Conservation (phyloP, 129 eudicot species). For the Chrysanthemum makinoi region DNA sequence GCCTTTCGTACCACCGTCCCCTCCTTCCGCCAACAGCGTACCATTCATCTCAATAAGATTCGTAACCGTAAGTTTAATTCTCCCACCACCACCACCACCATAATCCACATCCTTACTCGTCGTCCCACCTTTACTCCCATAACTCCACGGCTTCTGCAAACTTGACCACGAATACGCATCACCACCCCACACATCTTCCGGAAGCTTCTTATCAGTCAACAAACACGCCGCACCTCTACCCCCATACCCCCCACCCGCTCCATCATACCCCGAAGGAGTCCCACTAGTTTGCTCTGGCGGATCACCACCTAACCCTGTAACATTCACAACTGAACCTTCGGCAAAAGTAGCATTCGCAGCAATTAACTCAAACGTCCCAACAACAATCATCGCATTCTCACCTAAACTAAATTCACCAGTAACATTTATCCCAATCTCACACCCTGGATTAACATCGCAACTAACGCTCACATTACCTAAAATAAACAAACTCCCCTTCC, state of each 20-base stretch:
- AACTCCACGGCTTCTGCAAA: conserved; percentile 68
- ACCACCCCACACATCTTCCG: conserved; percentile 99
- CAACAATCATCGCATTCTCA: conserved; percentile 50
- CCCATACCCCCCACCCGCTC: conserved; percentile 96
- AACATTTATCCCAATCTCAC: conserved; percentile 60
- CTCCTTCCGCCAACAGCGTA: conserved; percentile 84
- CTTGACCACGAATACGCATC: conserved; percentile 83
- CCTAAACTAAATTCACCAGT: conserved; percentile 81
- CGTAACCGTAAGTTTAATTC: conserved; percentile 43
- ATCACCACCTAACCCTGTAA: conserved; percentile 78
- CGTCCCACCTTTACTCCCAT: conserved; percentile 95
- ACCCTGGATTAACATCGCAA: conserved; percentile 59
- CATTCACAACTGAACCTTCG: conserved; percentile 61
- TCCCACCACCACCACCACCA: conserved; percentile 97
- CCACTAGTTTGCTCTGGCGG: conserved; percentile 94
- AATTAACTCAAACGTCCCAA: conserved; percentile 48
- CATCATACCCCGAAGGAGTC: conserved; percentile 74
- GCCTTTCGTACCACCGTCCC: conserved; percentile 69
- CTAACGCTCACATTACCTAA: conserved; percentile 64
- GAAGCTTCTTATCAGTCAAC: conserved; percentile 53
- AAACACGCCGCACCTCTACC: conserved; percentile 95
- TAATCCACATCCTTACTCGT: conserved; percentile 78
- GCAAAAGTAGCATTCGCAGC: conserved; percentile 61
- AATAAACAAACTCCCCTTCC: conserved; percentile 84
- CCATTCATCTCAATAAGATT: conserved; percentile 63